Percentiles rank a stretch among this genome's conserved stretches.
These are phyloP conservation scores for Kwoniella sp. DNA, from an alignment of 768 basidiomycete genomes.

Conservation along the genomic window DNA sequence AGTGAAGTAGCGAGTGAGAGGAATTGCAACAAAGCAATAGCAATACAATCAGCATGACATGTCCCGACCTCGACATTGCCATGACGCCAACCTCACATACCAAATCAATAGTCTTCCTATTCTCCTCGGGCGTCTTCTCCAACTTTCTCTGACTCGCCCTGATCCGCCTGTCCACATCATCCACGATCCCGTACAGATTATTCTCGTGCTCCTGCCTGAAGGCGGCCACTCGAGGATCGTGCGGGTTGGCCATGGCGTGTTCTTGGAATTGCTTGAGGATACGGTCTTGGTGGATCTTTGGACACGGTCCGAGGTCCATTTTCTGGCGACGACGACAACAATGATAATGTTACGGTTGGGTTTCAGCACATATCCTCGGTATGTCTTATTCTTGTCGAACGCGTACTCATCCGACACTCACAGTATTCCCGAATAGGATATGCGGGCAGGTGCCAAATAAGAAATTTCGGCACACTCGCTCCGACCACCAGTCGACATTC, in stretches of 20 bases:
- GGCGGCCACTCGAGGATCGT: conserved; percentile 75
- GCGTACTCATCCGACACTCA: conserved; percentile 57
- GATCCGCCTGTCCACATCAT: conserved; percentile 97
- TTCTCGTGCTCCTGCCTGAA: conserved; percentile 96
- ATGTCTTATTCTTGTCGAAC: too few relatives aligned
- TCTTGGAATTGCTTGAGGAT: conserved; percentile 86
- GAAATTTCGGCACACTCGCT: conserved; percentile 98
- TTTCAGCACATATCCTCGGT: background rate
- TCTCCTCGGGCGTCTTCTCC: conserved; percentile 99
- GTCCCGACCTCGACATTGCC: background rate
- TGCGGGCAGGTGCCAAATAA: conserved; percentile 98
- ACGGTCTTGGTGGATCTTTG: conserved; percentile 92
- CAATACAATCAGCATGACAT: background rate
- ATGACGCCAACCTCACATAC: conserved; percentile 58
- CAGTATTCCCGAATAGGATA: conserved; percentile 95
- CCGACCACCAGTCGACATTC: conserved; percentile 86
- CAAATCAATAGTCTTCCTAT: conserved; percentile 96
- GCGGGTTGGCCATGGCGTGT: conserved; percentile 73
- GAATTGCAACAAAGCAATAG: background rate
- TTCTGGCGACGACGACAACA: conserved; percentile 63
- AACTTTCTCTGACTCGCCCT: conserved; percentile 87
- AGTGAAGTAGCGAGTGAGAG: background rate
- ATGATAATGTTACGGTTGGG: background rate
- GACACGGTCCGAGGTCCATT: conserved; percentile 99
- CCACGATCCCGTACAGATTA: conserved; percentile 93